These are phyloP conservation scores for Mycena filopes DNA, from an alignment of 768 basidiomycete genomes.

Conservation along the genomic window DNA sequence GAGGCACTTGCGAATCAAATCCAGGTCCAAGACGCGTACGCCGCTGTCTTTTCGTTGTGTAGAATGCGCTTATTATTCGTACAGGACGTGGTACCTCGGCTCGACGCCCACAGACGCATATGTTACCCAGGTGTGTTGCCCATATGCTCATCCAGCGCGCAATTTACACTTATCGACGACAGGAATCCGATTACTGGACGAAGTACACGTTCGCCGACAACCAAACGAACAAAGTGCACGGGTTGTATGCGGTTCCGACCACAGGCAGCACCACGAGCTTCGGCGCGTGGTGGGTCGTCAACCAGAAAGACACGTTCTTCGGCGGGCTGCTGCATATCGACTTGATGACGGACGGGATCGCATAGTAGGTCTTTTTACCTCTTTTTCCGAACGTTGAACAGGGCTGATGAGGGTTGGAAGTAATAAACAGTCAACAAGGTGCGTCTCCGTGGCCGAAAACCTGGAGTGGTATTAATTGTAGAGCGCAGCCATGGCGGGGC, in stretches of 20 bases:
- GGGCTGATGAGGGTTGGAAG: neutral
- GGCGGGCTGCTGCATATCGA: constrained; percentile 28
- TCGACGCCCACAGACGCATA: constrained; percentile 37
- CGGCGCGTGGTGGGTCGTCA: constrained; percentile 43
- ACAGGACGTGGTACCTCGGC: constrained; percentile 42
- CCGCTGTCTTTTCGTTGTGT: too few relatives aligned
- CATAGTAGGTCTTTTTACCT: constrained; percentile 4
- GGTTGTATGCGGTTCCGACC: constrained; percentile 29
- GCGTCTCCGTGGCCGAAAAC: neutral
- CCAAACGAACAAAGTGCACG: constrained; percentile 44
- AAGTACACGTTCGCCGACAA: constrained; percentile 44
- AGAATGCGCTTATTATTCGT: too few relatives aligned
- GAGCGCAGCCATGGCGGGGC: constrained; percentile 32
- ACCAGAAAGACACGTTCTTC: constrained; percentile 41
- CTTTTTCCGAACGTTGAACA: neutral
- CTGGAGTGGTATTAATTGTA: too few relatives aligned
- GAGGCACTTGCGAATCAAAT: constrained; percentile 33
- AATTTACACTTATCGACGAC: too few relatives aligned
- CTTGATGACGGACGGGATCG: constrained; percentile 24
- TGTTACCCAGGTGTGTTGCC: constrained; percentile 38
- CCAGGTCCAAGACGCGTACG: constrained; percentile 39
- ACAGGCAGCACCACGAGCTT: constrained; percentile 19
- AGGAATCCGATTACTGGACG: constrained; percentile 42
- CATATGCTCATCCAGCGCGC: too few relatives aligned
- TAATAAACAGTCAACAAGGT: constrained; percentile 32